Evolutionary conservation across 75 land plant genomes (phyloP), one percentile per base, ranked within the genome.

Genomic region (Picea sitchensis): DNA sequence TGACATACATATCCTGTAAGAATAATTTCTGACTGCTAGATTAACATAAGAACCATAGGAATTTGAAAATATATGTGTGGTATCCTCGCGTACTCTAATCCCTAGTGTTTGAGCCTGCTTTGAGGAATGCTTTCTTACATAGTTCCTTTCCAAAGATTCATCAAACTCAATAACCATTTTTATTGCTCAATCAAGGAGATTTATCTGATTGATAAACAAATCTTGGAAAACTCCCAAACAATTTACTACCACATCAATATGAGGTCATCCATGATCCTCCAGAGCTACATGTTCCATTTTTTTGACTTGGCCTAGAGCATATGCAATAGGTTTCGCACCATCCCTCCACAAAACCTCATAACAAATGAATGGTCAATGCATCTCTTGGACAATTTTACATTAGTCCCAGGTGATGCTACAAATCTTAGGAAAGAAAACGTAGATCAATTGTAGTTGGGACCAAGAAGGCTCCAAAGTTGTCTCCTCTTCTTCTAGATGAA

Each of bases 131-230:
- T 98, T 98, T 73, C 93, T 87, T 12, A 98, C 98, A 80, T 83
- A 98, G 81, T 98, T 98, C 85, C 83, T 85, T 60, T 98, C 98
- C 78, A 65, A 87, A 7, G 98, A 96, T 83, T 95, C 98, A 72
- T 98, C 98, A 6, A 98, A 88, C 82, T 98, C 99, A 0, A 98
- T 98, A n/a, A 98, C 98, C 90, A 96, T 87, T 88, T 98, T 98
- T 79, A 98, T 91, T 18, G 98, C 99, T 51, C 99, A 82, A 79
- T 98, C 99, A 32, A 95, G 84, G 38, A 98, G 89, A 76, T 98
- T 98, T 98, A 98, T 98, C 99, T 95, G 99, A 78, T 98, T 98
- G 77, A 98, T 98, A 88, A 98, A 98, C 47, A 98, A 86, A 74
- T 98, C 99, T 75, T 98, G 82, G 90, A 98, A 98, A 38, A 98